phyloP scores from a whole-genome alignment of 768 basidiomycete genomes.

The Termitomyces sp. region DNA sequence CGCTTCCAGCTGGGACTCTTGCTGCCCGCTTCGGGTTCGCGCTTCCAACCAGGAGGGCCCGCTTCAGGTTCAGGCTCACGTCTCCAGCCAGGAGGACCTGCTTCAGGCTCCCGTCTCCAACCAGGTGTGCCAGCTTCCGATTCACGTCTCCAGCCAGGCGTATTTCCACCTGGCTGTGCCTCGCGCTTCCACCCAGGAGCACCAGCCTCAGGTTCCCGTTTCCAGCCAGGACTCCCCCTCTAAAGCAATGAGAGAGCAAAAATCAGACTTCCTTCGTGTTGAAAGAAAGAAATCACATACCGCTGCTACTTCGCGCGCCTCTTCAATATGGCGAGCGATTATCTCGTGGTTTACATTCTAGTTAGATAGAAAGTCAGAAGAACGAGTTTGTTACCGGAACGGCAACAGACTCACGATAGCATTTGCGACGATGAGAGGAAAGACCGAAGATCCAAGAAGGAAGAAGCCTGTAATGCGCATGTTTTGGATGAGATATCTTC shows the following conservation, averaged over 20 bases:
- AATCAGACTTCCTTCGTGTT: not conserved
- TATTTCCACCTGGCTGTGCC: not conserved
- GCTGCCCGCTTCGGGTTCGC: slow-evolving; percentile 14
- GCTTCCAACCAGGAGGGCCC: slow-evolving; percentile 15
- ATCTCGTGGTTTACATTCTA: slow-evolving; percentile 10
- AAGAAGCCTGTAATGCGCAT: slow-evolving; percentile 28
- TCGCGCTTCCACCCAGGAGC: not conserved
- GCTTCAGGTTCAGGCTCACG: slow-evolving; percentile 8
- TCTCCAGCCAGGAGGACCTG: slow-evolving; percentile 14
- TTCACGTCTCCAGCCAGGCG: slow-evolving; percentile 1
- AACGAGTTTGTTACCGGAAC: not conserved
- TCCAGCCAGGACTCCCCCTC: slow-evolving; percentile 14
- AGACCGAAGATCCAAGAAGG: slow-evolving; percentile 20
- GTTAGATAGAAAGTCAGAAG: slow-evolving; percentile 1
- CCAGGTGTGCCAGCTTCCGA: slow-evolving; percentile 3
- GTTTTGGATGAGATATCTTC: slow-evolving; percentile 13
- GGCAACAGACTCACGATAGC: slow-evolving; percentile 21
- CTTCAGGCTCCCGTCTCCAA: slow-evolving; percentile 13
- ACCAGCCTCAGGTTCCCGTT: slow-evolving; percentile 6
- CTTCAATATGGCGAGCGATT: slow-evolving; percentile 14
- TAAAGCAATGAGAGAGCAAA: not conserved
- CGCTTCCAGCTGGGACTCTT: slow-evolving; percentile 4
- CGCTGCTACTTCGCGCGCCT: not conserved
- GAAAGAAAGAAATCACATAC: not conserved
- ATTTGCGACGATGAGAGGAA: slow-evolving; percentile 20